A percentile compares a stretch with the other conserved stretches of the same genome.
These are phyloP conservation scores for Hymenoscyphus scutula DNA, from an alignment of 2,329 filamentous ascomycete species.

Conservation along the genomic window DNA sequence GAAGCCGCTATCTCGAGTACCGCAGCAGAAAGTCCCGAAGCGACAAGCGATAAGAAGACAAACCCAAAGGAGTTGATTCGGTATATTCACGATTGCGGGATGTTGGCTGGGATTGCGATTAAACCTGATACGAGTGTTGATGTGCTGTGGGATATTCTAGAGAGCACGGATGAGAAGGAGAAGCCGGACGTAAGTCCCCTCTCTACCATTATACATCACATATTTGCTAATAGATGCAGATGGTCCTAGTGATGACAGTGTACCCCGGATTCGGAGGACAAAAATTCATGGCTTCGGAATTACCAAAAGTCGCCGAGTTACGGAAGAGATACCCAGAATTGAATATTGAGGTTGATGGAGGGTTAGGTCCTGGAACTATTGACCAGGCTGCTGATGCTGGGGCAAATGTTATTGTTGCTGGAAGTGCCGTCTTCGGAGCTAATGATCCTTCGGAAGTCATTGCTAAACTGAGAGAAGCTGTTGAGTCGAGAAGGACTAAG, in stretches of 20 bases:
- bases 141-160: conserved; percentile 87
- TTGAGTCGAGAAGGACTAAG: conserved; percentile 56
- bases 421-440: conserved; percentile 92
- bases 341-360: conserved; percentile 97
- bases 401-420: conserved; percentile 96
- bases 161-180: conserved; percentile 68
- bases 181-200: conserved; percentile 76
- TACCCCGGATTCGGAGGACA: conserved; percentile 96
- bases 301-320: conserved; percentile 87
- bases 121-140: conserved; percentile 91
- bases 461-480: conserved; percentile 71
- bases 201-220: background rate
- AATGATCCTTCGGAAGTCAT: conserved; percentile 87
- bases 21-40: conserved; percentile 76
- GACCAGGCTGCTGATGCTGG: conserved; percentile 92
- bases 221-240: conserved; percentile 52
- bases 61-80: conserved; percentile 80
- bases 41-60: conserved; percentile 67
- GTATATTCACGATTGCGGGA: conserved; percentile 84
- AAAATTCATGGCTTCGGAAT: conserved; percentile 95
- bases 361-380: conserved; percentile 82
- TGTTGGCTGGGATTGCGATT: conserved; percentile 91
- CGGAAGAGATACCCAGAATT: conserved; percentile 82
- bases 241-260: conserved; percentile 98
- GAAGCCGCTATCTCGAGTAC: conserved; percentile 85